Conservation (phyloP, 2,329 filamentous ascomycete species). For the Orbilia quercus region DNA sequence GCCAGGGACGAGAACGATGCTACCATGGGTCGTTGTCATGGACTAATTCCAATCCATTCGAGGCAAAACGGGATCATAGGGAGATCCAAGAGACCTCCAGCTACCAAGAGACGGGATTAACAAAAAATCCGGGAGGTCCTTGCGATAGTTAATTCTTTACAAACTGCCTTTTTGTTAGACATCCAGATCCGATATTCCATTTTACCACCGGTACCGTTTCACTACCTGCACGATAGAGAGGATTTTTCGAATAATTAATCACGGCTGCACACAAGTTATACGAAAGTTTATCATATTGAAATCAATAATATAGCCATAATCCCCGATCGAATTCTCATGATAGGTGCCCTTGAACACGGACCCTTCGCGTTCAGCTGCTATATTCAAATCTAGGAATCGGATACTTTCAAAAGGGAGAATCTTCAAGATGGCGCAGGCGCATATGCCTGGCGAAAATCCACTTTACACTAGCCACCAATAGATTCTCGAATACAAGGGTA, state of each 20-base stretch:
- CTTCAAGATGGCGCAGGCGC: background rate
- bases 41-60: background rate
- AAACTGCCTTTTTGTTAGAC: too few relatives aligned
- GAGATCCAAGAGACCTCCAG: too few relatives aligned
- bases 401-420: background rate
- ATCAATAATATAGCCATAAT: slow-evolving; percentile 12
- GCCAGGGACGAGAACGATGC: background rate
- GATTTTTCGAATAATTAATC: too few relatives aligned
- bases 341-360: background rate
- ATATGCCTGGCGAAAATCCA: slow-evolving; percentile 44
- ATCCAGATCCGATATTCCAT: too few relatives aligned
- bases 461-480: slow-evolving; percentile 43
- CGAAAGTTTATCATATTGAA: slow-evolving; percentile 14
- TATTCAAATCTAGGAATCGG: too few relatives aligned
- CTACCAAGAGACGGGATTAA: too few relatives aligned
- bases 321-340: background rate
- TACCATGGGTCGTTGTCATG: background rate
- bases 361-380: background rate
- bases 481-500: slow-evolving; percentile 20
- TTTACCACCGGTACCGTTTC: too few relatives aligned
- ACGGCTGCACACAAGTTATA: background rate
- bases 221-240: too few relatives aligned
- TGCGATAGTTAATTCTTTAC: too few relatives aligned
- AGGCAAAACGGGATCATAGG: too few relatives aligned
- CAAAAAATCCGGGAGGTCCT: too few relatives aligned